Conservation (phyloP, 169 alveolate genomes). For the Besnoitia besnoiti region DNA sequence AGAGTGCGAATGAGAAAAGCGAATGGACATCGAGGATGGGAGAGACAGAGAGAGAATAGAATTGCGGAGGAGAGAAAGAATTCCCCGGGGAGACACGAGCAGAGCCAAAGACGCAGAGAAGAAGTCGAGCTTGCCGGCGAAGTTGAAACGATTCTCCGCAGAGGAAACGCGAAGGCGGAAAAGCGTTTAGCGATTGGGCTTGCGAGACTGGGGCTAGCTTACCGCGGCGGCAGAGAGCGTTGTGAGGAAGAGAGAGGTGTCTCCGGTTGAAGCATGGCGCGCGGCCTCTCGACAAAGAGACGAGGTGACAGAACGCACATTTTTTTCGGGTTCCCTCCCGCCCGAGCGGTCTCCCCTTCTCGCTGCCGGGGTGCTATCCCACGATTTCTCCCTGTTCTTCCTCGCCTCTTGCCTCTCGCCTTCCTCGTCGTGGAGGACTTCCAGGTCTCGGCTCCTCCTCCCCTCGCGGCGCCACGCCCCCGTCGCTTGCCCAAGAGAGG, state of each 20-base stretch:
- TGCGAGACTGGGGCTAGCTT: too few species aligned
- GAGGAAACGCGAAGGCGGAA: neutral
- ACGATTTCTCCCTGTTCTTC: neutral
- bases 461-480: neutral
- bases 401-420: neutral
- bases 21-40: too few species aligned
- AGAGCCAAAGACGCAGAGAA: neutral
- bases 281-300: neutral
- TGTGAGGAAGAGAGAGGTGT: neutral
- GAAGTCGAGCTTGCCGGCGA: too few species aligned
- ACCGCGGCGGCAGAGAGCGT: constrained; percentile 14
- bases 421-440: too few species aligned
- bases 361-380: neutral
- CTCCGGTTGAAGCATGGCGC: neutral
- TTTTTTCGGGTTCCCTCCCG: neutral
- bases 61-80: neutral
- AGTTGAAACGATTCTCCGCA: neutral
- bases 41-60: too few species aligned
- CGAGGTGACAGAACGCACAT: neutral
- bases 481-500: neutral
- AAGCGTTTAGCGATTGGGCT: neutral
- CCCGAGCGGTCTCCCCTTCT: neutral
- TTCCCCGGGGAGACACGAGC: neutral
- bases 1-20: too few species aligned
- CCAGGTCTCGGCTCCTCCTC: neutral